Base-by-base conservation (phyloP, 2,329 filamentous ascomycete species). In the Venturia asperata region DNA sequence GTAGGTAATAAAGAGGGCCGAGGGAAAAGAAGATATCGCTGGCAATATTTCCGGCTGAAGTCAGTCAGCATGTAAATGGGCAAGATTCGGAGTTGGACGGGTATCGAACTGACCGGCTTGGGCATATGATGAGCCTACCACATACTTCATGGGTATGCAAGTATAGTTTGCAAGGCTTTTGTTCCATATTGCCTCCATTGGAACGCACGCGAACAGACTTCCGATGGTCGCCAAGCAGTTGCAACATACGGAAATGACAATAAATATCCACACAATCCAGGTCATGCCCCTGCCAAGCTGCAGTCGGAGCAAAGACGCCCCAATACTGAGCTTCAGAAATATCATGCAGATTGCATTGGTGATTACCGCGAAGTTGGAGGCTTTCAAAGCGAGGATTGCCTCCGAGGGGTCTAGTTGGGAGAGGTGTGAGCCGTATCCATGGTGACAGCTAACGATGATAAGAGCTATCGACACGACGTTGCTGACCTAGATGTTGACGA, bases 261-360 rank as follows among this genome's bases (percentile, higher is more conserved):
- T 15, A 13, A 21, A 52, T 15, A 52, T 27, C 47, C 47, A 52
- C 10, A 52, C 47, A 17, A 52, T 52, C 47, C 47, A 52, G 47
- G 13, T 52, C 47, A 52, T 52, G 9, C 47, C 47, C 13, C 47
- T 24, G 5, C 47, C 47, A 27, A 52, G 47, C 21, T 52, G 47
- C 21, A 52, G 47, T 27, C 47, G 47, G n/a, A 52, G 47, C 13
- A 52, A 27, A 52, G 47, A 52, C 11, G 47, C 47, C 21, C 21
- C 47, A 27, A 52, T 52, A 27, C 47, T 52, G 47, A 52, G 47
- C 11, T 52, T 52, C n/a, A 52, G 24, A 21, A 52, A 52, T 13
- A 52, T 13, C 47, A 52, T 52, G 5, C 47, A 52, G 24, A 52
- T 52, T 11, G 7, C 11, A 17, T 52, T 52, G 47, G 47, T 27